Percentiles rank a stretch among this genome's conserved stretches.
Conservation (phyloP, 495 filamentous ascomycete species). For the Xylaria telfairii region DNA sequence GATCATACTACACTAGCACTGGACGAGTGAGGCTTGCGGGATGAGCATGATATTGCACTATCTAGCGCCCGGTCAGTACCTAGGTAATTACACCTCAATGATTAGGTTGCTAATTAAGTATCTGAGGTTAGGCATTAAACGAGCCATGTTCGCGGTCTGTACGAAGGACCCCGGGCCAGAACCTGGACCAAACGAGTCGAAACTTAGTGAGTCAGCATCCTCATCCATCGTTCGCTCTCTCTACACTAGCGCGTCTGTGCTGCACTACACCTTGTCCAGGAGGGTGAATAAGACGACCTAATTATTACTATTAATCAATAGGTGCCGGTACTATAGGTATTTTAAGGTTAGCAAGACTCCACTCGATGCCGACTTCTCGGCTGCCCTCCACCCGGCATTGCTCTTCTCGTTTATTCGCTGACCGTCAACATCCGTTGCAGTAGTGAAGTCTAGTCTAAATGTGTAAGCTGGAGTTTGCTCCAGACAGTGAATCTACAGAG, state of each 20-base stretch:
- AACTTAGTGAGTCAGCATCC: background rate
- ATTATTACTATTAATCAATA: background rate
- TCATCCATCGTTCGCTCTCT: background rate
- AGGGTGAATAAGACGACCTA: background rate
- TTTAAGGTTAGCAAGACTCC: slow-evolving; percentile 14
- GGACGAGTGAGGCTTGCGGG: background rate
- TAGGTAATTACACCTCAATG: background rate
- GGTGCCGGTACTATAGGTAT: slow-evolving; percentile 2
- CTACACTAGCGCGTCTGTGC: no score
- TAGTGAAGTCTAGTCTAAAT: background rate
- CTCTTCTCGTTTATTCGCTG: slow-evolving; percentile 3
- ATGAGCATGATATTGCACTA: background rate
- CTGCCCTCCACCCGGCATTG: background rate
- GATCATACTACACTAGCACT: background rate
- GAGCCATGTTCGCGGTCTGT: background rate
- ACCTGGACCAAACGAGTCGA: background rate
- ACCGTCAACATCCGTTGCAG: background rate
- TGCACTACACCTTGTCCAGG: background rate
- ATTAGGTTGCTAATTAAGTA: slow-evolving; percentile 1
- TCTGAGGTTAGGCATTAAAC: no score
- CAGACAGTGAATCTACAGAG: background rate
- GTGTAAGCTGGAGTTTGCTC: background rate
- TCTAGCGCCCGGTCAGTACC: background rate
- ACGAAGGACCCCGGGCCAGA: background rate
- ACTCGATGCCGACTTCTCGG: background rate